A percentile compares a stretch with the other conserved stretches of the same genome.
Conservation (phyloP, 441 rosid genomes). For the Pelargonium citronellum region DNA sequence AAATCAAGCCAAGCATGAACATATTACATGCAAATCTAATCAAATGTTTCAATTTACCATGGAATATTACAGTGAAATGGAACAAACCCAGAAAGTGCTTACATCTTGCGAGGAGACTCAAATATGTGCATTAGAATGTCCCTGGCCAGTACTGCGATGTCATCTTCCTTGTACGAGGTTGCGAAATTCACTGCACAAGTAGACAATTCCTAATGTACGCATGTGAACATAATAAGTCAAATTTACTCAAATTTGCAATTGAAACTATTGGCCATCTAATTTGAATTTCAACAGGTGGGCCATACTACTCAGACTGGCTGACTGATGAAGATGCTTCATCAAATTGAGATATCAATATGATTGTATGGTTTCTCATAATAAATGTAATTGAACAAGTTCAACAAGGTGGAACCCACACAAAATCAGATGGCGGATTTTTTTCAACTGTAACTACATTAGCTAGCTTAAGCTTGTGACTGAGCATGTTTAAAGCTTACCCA, state of each 20-base stretch:
- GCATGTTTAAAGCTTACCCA: background rate
- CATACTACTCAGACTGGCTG: conserved; percentile 6
- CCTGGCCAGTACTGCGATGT: conserved; percentile 7
- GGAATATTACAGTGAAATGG: background rate
- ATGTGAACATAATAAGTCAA: conserved; percentile 8
- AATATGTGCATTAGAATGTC: conserved; percentile 8
- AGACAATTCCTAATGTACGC: background rate
- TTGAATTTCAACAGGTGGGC: conserved; percentile 11
- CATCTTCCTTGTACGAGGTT: conserved; percentile 13
- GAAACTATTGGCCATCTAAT: background rate
- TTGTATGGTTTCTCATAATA: conserved; percentile 4
- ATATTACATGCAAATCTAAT: conserved; percentile 4
- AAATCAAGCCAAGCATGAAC: conserved; percentile 10
- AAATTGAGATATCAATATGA: conserved; percentile 6
- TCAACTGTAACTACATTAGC: background rate
- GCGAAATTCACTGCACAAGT: conserved; percentile 9
- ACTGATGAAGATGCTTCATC: background rate
- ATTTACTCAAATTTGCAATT: background rate
- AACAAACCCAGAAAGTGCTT: conserved; percentile 3
- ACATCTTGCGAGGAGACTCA: conserved; percentile 4
- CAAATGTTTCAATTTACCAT: background rate
- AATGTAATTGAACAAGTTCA: conserved; percentile 3
- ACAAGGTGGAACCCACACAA: conserved; percentile 11
- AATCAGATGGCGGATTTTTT: background rate
- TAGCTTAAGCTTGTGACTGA: conserved; percentile 3